A percentile compares a stretch with the other conserved stretches of the same genome.
Evolutionary conservation across 1,284 basidiomycete species (phyloP).

Genomic region (Melampsora occidentalis): DNA sequence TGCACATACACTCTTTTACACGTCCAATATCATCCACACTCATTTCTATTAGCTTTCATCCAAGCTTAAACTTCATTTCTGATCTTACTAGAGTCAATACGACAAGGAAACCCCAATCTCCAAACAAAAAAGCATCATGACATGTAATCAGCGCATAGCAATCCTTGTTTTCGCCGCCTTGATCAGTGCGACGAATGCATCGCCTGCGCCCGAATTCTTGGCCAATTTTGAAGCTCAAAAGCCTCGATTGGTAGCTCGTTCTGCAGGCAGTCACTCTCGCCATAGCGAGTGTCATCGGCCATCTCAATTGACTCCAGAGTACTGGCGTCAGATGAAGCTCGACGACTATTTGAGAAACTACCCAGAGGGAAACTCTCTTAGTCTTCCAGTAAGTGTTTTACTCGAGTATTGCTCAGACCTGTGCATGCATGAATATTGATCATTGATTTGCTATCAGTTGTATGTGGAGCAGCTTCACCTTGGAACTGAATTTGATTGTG

Average conservation of each 20-base stretch:
- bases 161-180: not conserved
- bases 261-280: not conserved
- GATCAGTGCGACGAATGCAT: not conserved
- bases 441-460: constrained; percentile 5
- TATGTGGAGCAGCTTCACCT: constrained; percentile 32
- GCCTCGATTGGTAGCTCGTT: not conserved
- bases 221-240: not conserved
- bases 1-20: no score
- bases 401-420: not conserved
- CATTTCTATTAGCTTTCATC: not conserved
- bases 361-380: constrained; percentile 36
- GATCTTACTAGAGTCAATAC: not conserved
- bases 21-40: not conserved
- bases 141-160: not conserved
- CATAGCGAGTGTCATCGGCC: not conserved
- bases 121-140: not conserved
- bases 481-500: constrained; percentile 29
- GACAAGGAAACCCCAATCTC: not conserved
- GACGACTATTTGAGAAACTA: constrained; percentile 37
- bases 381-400: constrained; percentile 23
- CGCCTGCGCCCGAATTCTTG: not conserved
- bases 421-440: no score
- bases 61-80: not conserved
- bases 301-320: constrained; percentile 6
- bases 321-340: constrained; percentile 34